Percentiles rank a stretch among this genome's conserved stretches.
These are phyloP conservation scores for Ustulina deusta DNA, from an alignment of 2,329 filamentous ascomycete species.

Conservation along the genomic window DNA sequence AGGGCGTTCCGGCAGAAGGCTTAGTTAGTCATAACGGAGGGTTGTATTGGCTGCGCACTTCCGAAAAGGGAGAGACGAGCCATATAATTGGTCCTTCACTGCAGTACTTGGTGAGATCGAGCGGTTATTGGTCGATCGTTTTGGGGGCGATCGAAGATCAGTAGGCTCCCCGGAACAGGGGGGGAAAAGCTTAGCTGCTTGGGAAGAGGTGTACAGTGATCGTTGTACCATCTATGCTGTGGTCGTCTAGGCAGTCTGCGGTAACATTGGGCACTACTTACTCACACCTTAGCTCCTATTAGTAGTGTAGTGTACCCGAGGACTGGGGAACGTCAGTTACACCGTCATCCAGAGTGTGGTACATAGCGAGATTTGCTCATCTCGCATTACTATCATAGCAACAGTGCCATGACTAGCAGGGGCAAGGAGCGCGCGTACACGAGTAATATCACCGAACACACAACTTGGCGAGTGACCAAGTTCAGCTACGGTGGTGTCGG, in stretches of 20 bases:
- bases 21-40: conserved; percentile 17
- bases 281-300: conserved; percentile 28
- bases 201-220: conserved; percentile 12
- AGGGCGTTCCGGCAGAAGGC: conserved; percentile 24
- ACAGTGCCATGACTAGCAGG: conserved; percentile 25
- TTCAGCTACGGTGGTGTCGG: conserved; percentile 12
- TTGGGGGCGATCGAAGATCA: conserved; percentile 35
- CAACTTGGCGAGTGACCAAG: background rate
- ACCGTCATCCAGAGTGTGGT: conserved; percentile 43
- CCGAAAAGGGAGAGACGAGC: conserved; percentile 32
- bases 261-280: conserved; percentile 27
- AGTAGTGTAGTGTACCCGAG: conserved; percentile 27
- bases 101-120: background rate
- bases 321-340: conserved; percentile 38
- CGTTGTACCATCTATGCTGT: conserved; percentile 26
- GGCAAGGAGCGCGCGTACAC: conserved; percentile 1
- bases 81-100: conserved; percentile 31
- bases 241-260: conserved; percentile 17
- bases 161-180: conserved; percentile 27
- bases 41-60: conserved; percentile 31
- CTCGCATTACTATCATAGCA: conserved; percentile 38
- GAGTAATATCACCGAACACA: conserved; percentile 9
- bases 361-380: conserved; percentile 49
- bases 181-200: conserved; percentile 13
- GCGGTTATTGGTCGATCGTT: conserved; percentile 38